Conservation (phyloP, 1,284 basidiomycete species). For the Pseudozyma hubeiensis region DNA sequence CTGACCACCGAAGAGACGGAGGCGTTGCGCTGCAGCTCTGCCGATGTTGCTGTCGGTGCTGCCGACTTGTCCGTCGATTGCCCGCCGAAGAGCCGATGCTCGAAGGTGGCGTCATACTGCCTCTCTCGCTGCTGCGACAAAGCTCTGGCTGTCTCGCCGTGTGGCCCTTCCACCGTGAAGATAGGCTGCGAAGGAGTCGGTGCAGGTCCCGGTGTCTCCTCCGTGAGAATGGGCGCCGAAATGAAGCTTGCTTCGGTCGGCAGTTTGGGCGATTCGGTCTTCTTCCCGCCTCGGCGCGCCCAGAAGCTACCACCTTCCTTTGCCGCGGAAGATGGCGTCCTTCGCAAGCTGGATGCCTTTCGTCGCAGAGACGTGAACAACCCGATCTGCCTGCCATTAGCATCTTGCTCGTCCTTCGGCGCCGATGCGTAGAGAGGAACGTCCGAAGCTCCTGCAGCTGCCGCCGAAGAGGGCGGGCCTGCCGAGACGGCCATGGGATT, state of each 20-base stretch:
- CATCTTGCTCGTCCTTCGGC: slow-evolving; percentile 14
- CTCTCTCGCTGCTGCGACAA: slow-evolving; percentile 5
- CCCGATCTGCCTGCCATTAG: slow-evolving; percentile 29
- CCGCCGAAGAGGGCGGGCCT: slow-evolving; percentile 5
- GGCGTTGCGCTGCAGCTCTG: slow-evolving; percentile 32
- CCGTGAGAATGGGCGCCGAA: slow-evolving; percentile 38
- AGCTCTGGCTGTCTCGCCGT: not conserved
- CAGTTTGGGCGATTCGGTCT: slow-evolving; percentile 34
- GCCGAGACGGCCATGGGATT: slow-evolving; percentile 17
- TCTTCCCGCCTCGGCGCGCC: slow-evolving; percentile 22
- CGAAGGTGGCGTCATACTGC: slow-evolving; percentile 24
- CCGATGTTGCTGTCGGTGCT: slow-evolving; percentile 1
- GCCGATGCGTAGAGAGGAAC: slow-evolving; percentile 1
- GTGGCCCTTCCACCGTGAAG: slow-evolving; percentile 11
- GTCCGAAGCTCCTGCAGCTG: slow-evolving; percentile 1
- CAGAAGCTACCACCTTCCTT: slow-evolving; percentile 30
- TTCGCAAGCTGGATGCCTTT: slow-evolving; percentile 45
- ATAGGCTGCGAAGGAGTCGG: slow-evolving; percentile 21
- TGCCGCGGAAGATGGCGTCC: slow-evolving; percentile 27
- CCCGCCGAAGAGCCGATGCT: slow-evolving; percentile 28
- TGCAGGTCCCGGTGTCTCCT: slow-evolving; percentile 16
- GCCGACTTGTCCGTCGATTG: slow-evolving; percentile 6
- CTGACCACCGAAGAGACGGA: slow-evolving; percentile 40
- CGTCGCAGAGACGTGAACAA: slow-evolving; percentile 55
- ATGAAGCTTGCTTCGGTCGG: slow-evolving; percentile 34